phyloP scores from a whole-genome alignment of 345 rosid species.

The Boechera divaricarpa region DNA sequence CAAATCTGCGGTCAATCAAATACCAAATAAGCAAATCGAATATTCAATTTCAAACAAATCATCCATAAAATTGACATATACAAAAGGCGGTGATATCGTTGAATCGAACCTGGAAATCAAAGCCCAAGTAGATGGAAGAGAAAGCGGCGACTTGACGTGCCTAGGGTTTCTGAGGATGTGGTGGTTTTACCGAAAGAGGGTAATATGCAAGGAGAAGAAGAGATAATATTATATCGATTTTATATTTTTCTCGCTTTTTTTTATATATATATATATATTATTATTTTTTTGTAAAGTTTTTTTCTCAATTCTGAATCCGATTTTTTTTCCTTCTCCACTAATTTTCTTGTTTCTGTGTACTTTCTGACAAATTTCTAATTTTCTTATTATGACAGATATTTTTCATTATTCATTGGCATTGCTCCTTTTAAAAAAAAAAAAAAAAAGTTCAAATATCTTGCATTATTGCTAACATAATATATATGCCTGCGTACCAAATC shows the following conservation, averaged over 20 bases:
- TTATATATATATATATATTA: no score
- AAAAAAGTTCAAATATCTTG: no score
- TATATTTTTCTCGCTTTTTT: neutral
- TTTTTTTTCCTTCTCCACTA: constrained; percentile 17
- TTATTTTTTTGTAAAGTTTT: neutral
- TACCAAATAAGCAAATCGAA: neutral
- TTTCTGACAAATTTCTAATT: neutral
- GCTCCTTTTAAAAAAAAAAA: no score
- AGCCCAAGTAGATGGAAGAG: neutral
- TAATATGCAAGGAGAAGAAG: constrained; percentile 4
- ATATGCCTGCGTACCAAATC: no score
- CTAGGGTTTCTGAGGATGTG: constrained; percentile 38
- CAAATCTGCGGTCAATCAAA: constrained; percentile 28
- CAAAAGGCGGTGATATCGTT: neutral
- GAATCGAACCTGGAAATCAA: constrained; percentile 34
- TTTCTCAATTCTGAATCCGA: constrained; percentile 27
- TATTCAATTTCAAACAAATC: constrained; percentile 9
- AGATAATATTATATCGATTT: constrained; percentile 16
- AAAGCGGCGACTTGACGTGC: constrained; percentile 30
- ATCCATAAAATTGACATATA: neutral
- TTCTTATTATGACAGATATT: neutral
- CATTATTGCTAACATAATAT: no score
- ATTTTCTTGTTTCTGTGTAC: constrained; percentile 30
- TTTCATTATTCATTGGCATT: no score
- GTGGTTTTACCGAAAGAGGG: constrained; percentile 27